A percentile compares a stretch with the other conserved stretches of the same genome.
These are phyloP conservation scores for Petunia hybrid DNA, from an alignment of 305 asterid species.

Conservation along the genomic window DNA sequence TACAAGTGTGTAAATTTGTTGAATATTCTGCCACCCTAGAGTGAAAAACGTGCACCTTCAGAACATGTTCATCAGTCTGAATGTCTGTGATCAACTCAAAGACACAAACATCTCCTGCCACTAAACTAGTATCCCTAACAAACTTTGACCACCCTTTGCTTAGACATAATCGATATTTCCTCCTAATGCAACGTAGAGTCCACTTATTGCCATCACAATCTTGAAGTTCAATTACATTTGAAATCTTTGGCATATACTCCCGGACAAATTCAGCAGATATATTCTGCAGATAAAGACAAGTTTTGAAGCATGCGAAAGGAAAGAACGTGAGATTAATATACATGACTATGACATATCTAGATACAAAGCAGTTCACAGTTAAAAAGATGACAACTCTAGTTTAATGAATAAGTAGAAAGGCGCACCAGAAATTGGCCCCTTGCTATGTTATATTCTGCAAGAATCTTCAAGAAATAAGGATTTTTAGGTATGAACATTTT, in stretches of 20 bases:
- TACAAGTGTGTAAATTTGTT: background rate
- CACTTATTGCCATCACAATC: slow-evolving; percentile 35
- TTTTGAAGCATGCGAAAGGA: background rate
- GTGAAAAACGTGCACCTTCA: slow-evolving; percentile 34
- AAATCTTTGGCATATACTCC: background rate
- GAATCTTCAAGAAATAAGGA: slow-evolving; percentile 31
- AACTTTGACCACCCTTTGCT: slow-evolving; percentile 28
- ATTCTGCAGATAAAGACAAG: slow-evolving; percentile 27
- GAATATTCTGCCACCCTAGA: background rate
- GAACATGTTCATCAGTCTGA: background rate
- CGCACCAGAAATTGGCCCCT: slow-evolving; percentile 31
- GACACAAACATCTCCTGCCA: slow-evolving; percentile 33
- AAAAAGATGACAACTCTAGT: background rate
- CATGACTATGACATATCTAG: background rate
- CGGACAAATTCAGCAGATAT: slow-evolving; percentile 29
- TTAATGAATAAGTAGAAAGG: background rate
- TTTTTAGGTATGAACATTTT: background rate
- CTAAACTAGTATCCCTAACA: slow-evolving; percentile 7
- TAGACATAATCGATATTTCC: background rate
- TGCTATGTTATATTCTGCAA: slow-evolving; percentile 26
- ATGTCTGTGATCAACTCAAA: slow-evolving; percentile 32
- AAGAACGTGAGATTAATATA: background rate
- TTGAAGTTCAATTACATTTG: slow-evolving; percentile 3
- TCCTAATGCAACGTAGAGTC: background rate
- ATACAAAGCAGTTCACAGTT: background rate